A percentile compares a stretch with the other conserved stretches of the same genome.
Evolutionary conservation across 495 filamentous ascomycete genomes (phyloP).

Genomic region (Trichoderma asperelloides): DNA sequence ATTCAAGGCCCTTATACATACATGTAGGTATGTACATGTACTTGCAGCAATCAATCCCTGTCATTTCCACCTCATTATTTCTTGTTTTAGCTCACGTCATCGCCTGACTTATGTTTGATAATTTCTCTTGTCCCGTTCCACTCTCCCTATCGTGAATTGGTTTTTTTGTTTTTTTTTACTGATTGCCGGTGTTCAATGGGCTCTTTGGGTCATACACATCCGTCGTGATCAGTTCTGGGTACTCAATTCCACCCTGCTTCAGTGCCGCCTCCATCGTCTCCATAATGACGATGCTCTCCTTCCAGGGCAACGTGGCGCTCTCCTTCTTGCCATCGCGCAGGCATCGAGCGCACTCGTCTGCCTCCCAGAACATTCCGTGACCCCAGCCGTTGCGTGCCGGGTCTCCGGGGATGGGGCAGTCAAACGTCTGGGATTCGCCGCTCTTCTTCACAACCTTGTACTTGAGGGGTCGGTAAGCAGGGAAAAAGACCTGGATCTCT

Average conservation of each 20-base stretch:
- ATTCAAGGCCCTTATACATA: too few species aligned
- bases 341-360: constrained; percentile 80
- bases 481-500: constrained; percentile 75
- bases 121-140: neutral
- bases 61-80: too few species aligned
- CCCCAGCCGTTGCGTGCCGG: constrained; percentile 40
- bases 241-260: constrained; percentile 63
- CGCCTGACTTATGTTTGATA: neutral
- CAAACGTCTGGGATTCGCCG: constrained; percentile 45
- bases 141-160: neutral
- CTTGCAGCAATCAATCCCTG: neutral
- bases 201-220: constrained; percentile 55
- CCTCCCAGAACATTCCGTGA: constrained; percentile 91
- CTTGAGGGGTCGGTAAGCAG: constrained; percentile 58
- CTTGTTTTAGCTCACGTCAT: too few species aligned
- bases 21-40: too few species aligned
- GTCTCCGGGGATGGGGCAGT: constrained; percentile 54
- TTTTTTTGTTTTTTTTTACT: neutral
- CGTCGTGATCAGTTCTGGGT: constrained; percentile 76
- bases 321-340: constrained; percentile 74
- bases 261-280: constrained; percentile 87
- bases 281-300: constrained; percentile 89
- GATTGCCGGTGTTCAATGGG: constrained; percentile 40
- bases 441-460: constrained; percentile 52
- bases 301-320: constrained; percentile 62